Evolutionary conservation across 306 rosid genomes (phyloP).

Genomic region (Vigna radiata): DNA sequence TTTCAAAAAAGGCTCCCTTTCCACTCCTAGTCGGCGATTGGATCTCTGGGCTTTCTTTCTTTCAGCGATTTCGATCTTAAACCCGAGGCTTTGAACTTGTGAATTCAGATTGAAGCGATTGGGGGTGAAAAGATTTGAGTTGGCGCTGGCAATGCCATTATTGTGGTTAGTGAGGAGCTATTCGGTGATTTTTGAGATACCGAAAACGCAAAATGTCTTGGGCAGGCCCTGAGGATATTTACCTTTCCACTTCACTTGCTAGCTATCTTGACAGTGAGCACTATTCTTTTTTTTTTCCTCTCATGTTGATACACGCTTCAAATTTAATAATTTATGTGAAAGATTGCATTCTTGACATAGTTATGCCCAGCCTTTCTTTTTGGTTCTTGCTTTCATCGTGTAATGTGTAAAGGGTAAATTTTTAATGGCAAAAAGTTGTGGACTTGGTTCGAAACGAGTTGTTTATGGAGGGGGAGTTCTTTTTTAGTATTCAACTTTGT

Average conservation of each 20-base stretch:
- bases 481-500: conserved; percentile 11
- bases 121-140: conserved; percentile 47
- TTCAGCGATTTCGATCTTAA: conserved; percentile 48
- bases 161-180: conserved; percentile 47
- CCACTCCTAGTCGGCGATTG: conserved; percentile 52
- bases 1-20: conserved; percentile 32
- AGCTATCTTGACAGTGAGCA: conserved; percentile 92
- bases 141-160: conserved; percentile 80
- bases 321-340: neutral
- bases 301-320: conserved; percentile 7
- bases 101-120: conserved; percentile 34
- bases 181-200: conserved; percentile 66
- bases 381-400: neutral
- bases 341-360: neutral
- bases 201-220: conserved; percentile 77
- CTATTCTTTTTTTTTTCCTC: conserved; percentile 41
- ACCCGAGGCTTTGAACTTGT: conserved; percentile 6
- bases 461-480: neutral
- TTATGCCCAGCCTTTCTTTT: neutral
- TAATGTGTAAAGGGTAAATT: neutral
- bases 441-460: conserved; percentile 9
- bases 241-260: conserved; percentile 96
- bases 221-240: conserved; percentile 95
- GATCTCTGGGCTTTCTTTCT: conserved; percentile 46
- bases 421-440: conserved; percentile 11